Evolutionary conservation across 306 rosid species (phyloP), one percentile per base, ranked within the genome.

Genomic region (Quercus berberidifolia): DNA sequence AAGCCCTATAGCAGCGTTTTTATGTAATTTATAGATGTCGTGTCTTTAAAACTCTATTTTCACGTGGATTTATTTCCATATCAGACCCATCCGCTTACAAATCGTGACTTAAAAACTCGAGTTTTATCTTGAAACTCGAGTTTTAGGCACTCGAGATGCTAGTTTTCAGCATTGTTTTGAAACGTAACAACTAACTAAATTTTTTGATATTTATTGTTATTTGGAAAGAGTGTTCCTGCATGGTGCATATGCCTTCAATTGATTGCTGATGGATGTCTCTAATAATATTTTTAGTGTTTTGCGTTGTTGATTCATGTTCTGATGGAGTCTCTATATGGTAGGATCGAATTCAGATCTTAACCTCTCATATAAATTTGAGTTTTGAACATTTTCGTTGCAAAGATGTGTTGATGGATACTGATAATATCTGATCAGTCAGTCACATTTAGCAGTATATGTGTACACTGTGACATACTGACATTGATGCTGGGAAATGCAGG

Each of bases 401-500:
- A 23, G 35, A 7, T 8, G 6, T 21, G n/a, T 67, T 67, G 72
- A 18, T 65, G 71, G 10, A 13, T 43, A 23, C 17, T 3, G 20
- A 6, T 71, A 46, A 5, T 13, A 51, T 15, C 75, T 71, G 58
- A 25, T 52, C 59, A 49, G 5, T 49, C 19, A 55, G 19, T 43
- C 80, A 38, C 38, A 41, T 71, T 28, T 43, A 21, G 20, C 21
- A 13, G 30, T 21, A 17, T 51, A 17, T 28, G 20, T 77, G 60
- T 75, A 75, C 74, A 78, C 67, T 41, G 52, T 81, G 30, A 51
- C 54, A 49, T 49, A 49, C 54, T 49, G 54, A 49, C 77, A 15
- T 35, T 17, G 80, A 15, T 81, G 54, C 7, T 75, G 78, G 21
- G 77, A 43, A 38, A 73, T 87, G 74, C 81, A 96, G 99, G 98